phyloP scores from a whole-genome alignment of 2,329 filamentous ascomycete genomes.

The Cercospora berteroae region DNA sequence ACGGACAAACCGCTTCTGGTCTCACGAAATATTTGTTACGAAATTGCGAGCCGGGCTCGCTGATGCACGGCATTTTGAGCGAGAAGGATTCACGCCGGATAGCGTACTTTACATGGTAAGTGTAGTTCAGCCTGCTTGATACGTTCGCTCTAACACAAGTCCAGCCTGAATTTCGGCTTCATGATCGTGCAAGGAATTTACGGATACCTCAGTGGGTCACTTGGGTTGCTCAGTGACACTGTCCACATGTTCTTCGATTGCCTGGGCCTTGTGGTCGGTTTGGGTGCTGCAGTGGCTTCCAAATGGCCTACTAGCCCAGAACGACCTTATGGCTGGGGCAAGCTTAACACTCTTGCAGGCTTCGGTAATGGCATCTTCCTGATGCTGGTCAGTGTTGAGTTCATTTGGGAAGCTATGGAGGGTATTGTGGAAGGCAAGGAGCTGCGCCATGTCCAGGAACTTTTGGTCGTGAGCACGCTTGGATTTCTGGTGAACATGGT shows the following conservation, averaged over 20 bases:
- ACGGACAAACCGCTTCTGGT: constrained; percentile 57
- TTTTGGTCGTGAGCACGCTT: constrained; percentile 82
- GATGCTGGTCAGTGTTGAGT: constrained; percentile 93
- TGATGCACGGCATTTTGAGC: constrained; percentile 79
- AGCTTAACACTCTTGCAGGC: constrained; percentile 92
- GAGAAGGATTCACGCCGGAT: constrained; percentile 93
- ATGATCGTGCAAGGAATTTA: constrained; percentile 96
- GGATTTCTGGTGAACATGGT: constrained; percentile 89
- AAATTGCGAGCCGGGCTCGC: constrained; percentile 67
- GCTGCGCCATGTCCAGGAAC: constrained; percentile 78
- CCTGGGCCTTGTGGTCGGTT: constrained; percentile 81
- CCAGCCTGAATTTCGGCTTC: constrained; percentile 85
- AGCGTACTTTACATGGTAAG: constrained; percentile 93
- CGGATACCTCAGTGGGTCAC: constrained; percentile 85
- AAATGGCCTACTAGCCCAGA: constrained; percentile 89
- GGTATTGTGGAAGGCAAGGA: constrained; percentile 79
- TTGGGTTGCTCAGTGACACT: constrained; percentile 93
- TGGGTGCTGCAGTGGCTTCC: constrained; percentile 89
- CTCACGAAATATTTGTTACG: constrained; percentile 73
- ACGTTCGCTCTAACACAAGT: constrained; percentile 14
- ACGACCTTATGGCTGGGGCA: constrained; percentile 94
- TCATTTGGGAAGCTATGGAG: constrained; percentile 91
- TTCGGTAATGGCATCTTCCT: constrained; percentile 96
- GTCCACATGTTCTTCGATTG: constrained; percentile 99
- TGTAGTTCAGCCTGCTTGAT: constrained; percentile 10